phyloP scores from a whole-genome alignment of 306 rosid genomes.

The Pyrus bretschneideri region DNA sequence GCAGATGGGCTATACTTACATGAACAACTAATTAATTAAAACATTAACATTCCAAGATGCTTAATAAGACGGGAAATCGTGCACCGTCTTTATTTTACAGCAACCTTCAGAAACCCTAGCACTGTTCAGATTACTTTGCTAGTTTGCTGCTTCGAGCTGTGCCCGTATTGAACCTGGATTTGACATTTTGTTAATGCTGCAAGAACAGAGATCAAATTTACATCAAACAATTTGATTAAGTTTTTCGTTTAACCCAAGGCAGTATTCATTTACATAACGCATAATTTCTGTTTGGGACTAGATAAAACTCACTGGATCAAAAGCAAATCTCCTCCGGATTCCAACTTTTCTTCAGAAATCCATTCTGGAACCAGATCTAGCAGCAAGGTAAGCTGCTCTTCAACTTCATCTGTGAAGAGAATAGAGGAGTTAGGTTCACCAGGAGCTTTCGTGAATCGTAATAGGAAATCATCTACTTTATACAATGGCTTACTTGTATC shows the following conservation, averaged over 20 bases:
- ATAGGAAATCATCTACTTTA: not conserved
- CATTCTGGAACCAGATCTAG: conserved; percentile 70
- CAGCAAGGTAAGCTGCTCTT: conserved; percentile 66
- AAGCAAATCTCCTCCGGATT: conserved; percentile 48
- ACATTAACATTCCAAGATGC: not conserved
- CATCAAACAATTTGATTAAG: not conserved
- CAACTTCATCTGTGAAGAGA: conserved; percentile 52
- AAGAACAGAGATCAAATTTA: not conserved
- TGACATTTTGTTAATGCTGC: conserved; percentile 51
- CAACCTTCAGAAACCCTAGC: not conserved
- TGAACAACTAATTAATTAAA: not conserved
- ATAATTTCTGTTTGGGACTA: not conserved
- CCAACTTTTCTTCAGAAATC: conserved; percentile 62
- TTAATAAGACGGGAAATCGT: not conserved
- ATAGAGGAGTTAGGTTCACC: conserved; percentile 12
- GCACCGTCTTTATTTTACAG: not conserved
- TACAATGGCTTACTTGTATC: conserved; percentile 53
- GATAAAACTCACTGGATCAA: conserved; percentile 39
- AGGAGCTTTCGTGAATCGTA: not conserved
- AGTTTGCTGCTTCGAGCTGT: conserved; percentile 56
- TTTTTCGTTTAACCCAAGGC: not conserved
- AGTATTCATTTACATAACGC: too few species aligned
- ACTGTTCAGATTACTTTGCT: conserved; percentile 35
- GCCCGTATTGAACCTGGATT: conserved; percentile 34
- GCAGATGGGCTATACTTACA: not conserved